Evolutionary conservation across 352 stramenopile species (phyloP), one percentile per base, ranked within the genome.

Genomic region (Globisporangium ultimum): DNA sequence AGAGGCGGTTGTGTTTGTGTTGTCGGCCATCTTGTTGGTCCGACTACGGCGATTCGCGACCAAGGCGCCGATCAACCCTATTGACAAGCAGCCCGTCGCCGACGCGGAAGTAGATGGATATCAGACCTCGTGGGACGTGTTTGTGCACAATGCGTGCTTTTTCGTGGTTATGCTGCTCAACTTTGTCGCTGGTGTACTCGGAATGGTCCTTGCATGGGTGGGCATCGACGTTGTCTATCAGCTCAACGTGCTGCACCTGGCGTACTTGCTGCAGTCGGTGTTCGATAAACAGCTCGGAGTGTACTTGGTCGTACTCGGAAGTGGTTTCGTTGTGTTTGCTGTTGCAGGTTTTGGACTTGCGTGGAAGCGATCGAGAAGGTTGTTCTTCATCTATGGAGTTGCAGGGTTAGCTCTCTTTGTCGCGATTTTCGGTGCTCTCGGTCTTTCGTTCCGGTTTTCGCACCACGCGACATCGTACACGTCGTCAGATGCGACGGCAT

Each of bases 231-330:
- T 72, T 0, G 63, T 89, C 43, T 82, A 81, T 14, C 65, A 88
- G 32, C 69, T 89, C 45, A 92, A 89, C 52, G 70, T 93, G 32
- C 64, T 91, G 14, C 79, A 88, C 48, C 49, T 89, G 1, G 85
- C 83, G 47, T 76, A 78, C 24, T 28, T 89, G 24, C 49, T 91
- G 12, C 69, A 66, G 1, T 69, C 81, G 5, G 24, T 32, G 4
- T 80, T 89, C 48, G 77, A 89, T 46, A 75, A 70, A 14, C 66
- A 73, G 40, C 53, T 88, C 36, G 77, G 75, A 6, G 56, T 78
- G 0, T 89, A 88, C 28, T 54, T 89, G 21, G 56, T 86, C 2
- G 41, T 55, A 1, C 53, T 75, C 5, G 83, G 83, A n/a, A 60
- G 58, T 7, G 42, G 40, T 0, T 55, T 92, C n/a, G 56, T 68